These are phyloP conservation scores for Aechmea fasciata DNA, from an alignment of 176 grass and related monocot genomes.

Conservation along the genomic window DNA sequence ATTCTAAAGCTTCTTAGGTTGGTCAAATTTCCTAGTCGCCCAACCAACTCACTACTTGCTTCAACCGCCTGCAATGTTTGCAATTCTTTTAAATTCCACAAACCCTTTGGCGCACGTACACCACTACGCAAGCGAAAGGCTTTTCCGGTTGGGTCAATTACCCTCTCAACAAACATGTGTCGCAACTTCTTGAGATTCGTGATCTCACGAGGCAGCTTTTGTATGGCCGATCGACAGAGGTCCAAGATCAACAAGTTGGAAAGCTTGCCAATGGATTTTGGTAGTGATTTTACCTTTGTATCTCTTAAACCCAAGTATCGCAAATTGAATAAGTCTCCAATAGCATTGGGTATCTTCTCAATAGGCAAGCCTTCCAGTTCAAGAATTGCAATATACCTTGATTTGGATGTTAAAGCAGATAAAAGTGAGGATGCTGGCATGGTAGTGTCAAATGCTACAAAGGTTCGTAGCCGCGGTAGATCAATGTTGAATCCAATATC, in stretches of 20 bases:
- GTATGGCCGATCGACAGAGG: not conserved
- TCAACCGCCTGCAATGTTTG: slow-evolving; percentile 17
- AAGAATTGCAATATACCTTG: slow-evolving; percentile 29
- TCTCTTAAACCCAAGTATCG: slow-evolving; percentile 23
- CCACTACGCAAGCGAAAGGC: slow-evolving; percentile 2
- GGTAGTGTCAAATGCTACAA: slow-evolving; percentile 23
- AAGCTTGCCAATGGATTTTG: slow-evolving; percentile 31
- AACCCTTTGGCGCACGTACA: slow-evolving; percentile 20
- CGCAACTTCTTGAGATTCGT: slow-evolving; percentile 17
- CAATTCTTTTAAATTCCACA: slow-evolving; percentile 33
- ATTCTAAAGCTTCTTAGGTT: slow-evolving; percentile 32
- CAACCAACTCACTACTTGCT: slow-evolving; percentile 27
- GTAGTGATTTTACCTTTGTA: slow-evolving; percentile 33
- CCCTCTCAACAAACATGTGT: slow-evolving; percentile 9
- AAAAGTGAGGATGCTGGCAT: not conserved
- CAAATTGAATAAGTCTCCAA: slow-evolving; percentile 47
- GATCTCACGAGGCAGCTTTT: slow-evolving; percentile 16
- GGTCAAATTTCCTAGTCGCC: slow-evolving; percentile 26
- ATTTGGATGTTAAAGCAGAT: slow-evolving; percentile 6
- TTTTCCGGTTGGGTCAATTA: slow-evolving; percentile 9
- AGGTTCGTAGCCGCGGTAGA: slow-evolving; percentile 17
- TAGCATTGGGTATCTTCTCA: slow-evolving; percentile 10
- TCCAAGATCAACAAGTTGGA: slow-evolving; percentile 35
- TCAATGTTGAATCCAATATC: not conserved
- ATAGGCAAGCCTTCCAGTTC: slow-evolving; percentile 1